Percentiles rank a stretch among this genome's conserved stretches.
These are phyloP conservation scores for Raffaelea albimanens DNA, from an alignment of 2,329 filamentous ascomycete species.

Conservation along the genomic window DNA sequence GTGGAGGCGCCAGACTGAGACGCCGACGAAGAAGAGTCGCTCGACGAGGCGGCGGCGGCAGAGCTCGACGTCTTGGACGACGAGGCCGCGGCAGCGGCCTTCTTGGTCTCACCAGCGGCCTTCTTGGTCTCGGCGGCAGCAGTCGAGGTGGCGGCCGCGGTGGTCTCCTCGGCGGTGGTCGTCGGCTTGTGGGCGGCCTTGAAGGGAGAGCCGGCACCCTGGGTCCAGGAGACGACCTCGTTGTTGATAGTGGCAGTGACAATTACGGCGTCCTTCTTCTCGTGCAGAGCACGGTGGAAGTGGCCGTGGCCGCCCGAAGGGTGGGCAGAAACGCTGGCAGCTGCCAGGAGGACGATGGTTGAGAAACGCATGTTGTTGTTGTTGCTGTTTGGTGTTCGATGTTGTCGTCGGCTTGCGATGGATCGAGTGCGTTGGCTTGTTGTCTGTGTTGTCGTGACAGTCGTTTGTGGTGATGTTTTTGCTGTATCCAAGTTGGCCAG, in stretches of 20 bases:
- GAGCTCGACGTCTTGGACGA: conserved; percentile 17
- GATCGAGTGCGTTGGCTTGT: too few species aligned
- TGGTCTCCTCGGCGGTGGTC: conserved; percentile 5
- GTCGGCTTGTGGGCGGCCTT: conserved; percentile 18
- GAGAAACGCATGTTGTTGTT: conserved; percentile 15
- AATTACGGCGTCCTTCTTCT: conserved; percentile 13
- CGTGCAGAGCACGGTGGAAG: conserved; percentile 20
- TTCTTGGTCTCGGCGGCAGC: neutral
- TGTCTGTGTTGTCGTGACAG: neutral
- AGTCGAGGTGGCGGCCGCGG: conserved; percentile 4
- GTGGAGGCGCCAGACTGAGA: conserved; percentile 38
- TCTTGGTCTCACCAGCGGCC: conserved; percentile 3
- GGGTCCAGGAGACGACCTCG: conserved; percentile 18
- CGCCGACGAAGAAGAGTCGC: conserved; percentile 47
- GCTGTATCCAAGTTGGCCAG: conserved; percentile 13
- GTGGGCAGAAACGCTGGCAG: conserved; percentile 22
- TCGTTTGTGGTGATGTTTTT: too few species aligned
- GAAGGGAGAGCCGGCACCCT: conserved; percentile 15
- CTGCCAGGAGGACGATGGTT: conserved; percentile 21
- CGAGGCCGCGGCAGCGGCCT: neutral
- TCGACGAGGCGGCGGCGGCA: conserved; percentile 75
- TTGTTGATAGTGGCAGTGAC: conserved; percentile 18
- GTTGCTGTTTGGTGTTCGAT: conserved; percentile 1
- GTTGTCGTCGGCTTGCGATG: neutral
- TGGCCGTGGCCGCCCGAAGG: conserved; percentile 25